Conservation (phyloP, 1,139 yeast genomes). For the Oligophagozyma castellii region DNA sequence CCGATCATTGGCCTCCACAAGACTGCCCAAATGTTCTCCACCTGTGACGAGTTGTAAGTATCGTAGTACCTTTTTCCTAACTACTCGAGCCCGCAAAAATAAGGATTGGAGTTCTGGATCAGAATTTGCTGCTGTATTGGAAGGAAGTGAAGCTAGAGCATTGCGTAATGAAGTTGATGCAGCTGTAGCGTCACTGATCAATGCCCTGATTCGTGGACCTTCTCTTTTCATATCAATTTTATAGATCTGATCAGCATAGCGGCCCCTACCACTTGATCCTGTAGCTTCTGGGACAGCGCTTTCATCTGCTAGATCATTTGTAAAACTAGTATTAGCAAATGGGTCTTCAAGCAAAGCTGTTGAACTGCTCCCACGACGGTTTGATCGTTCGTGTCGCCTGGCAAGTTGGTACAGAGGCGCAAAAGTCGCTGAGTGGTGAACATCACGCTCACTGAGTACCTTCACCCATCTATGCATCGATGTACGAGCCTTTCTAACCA, state of each 20-base stretch:
- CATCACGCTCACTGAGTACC: constrained; percentile 11
- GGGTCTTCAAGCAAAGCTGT: no score
- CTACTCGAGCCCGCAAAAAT: constrained; percentile 62
- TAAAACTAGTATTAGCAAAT: constrained; percentile 27
- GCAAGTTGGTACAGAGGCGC: constrained; percentile 1
- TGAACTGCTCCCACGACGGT: constrained; percentile 7
- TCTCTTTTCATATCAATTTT: constrained; percentile 57
- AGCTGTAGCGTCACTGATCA: constrained; percentile 67
- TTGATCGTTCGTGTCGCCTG: background rate
- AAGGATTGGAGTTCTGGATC: constrained; percentile 42
- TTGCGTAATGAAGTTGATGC: constrained; percentile 63
- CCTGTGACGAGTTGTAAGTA: constrained; percentile 68
- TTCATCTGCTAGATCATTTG: constrained; percentile 36
- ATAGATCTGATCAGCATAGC: constrained; percentile 52
- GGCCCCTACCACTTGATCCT: constrained; percentile 25
- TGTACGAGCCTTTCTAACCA: constrained; percentile 11
- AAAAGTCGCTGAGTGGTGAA: constrained; percentile 2
- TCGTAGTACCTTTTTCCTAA: constrained; percentile 64
- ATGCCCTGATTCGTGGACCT: constrained; percentile 53
- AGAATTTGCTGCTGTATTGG: constrained; percentile 45
- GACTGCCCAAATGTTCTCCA: constrained; percentile 75
- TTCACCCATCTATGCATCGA: constrained; percentile 17
- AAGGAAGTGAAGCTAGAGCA: constrained; percentile 42
- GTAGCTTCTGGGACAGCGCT: constrained; percentile 7
- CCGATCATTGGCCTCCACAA: constrained; percentile 82